Evolutionary conservation across 2,329 filamentous ascomycete species (phyloP).

Genomic region (Penicillium capsulatum): DNA sequence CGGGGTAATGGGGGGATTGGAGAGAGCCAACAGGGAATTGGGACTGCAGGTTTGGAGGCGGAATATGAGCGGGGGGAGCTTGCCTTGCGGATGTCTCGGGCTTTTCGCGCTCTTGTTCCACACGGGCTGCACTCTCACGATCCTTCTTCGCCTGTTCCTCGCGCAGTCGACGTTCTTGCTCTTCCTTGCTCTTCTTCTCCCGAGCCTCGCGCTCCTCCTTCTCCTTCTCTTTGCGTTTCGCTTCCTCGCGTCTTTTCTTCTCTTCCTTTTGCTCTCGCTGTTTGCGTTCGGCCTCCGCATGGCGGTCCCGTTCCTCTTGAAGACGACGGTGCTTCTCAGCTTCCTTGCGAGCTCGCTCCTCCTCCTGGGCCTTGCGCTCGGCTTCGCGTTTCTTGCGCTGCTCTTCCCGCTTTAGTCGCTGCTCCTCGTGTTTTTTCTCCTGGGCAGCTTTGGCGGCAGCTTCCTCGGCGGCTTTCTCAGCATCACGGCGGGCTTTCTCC

Average conservation of each 20-base stretch:
- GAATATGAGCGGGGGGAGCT: conserved; percentile 56
- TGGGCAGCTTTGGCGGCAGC: conserved; percentile 71
- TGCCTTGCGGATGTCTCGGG: conserved; percentile 47
- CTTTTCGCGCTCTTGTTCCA: conserved; percentile 35
- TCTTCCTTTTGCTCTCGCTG: conserved; percentile 75
- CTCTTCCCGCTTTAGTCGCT: conserved; percentile 77
- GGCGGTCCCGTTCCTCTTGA: conserved; percentile 79
- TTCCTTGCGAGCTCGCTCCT: conserved; percentile 79
- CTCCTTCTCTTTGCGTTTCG: conserved; percentile 74
- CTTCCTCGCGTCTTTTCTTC: conserved; percentile 68
- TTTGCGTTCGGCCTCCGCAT: conserved; percentile 81
- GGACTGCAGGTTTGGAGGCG: conserved; percentile 52
- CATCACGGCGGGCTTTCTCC: conserved; percentile 80
- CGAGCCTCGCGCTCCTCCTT: conserved; percentile 57
- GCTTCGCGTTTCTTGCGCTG: conserved; percentile 87
- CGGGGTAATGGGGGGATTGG: conserved; percentile 72
- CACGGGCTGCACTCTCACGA: conserved; percentile 50
- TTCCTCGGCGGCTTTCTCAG: conserved; percentile 84
- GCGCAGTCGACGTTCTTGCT: conserved; percentile 55
- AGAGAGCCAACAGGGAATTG: conserved; percentile 50
- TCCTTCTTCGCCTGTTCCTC: conserved; percentile 53
- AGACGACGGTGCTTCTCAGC: conserved; percentile 73
- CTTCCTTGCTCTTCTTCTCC: conserved; percentile 63
- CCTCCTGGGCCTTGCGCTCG: conserved; percentile 84
- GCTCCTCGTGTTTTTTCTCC: conserved; percentile 73